Percentiles rank a stretch among this genome's conserved stretches.
Evolutionary conservation across 345 rosid species (phyloP).

Genomic region (Nasturtium officinale): DNA sequence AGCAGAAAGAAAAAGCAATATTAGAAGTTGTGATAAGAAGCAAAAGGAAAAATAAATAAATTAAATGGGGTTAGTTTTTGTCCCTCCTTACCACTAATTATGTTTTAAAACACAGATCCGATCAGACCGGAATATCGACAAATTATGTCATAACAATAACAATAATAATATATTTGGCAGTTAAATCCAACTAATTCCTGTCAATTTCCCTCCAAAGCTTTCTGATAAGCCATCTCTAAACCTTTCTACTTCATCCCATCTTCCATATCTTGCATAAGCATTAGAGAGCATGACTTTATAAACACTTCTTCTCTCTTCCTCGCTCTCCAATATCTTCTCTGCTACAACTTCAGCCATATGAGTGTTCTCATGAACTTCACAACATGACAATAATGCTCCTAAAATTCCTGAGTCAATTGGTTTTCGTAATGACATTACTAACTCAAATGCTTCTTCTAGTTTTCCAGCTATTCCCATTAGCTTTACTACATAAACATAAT

Average conservation of each 20-base stretch:
- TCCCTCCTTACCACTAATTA: neutral
- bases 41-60: neutral
- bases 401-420: conserved; percentile 78
- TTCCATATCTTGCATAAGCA: conserved; percentile 70
- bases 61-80: conserved; percentile 17
- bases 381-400: conserved; percentile 87
- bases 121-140: conserved; percentile 22
- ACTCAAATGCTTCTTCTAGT: conserved; percentile 67
- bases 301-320: conserved; percentile 61
- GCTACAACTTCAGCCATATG: conserved; percentile 70
- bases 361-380: conserved; percentile 58
- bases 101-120: conserved; percentile 5
- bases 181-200: conserved; percentile 67
- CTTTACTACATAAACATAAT: conserved; percentile 75
- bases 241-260: conserved; percentile 68
- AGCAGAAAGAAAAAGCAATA: conserved; percentile 20
- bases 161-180: neutral
- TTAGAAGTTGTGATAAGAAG: conserved; percentile 26
- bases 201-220: conserved; percentile 48
- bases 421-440: conserved; percentile 56
- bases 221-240: conserved; percentile 53
- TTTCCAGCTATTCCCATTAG: conserved; percentile 75
- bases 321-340: conserved; percentile 52
- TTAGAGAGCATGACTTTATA: conserved; percentile 79
- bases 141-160: neutral